phyloP scores from a whole-genome alignment of 164 flowering plant genomes.

The Stephania japonica region DNA sequence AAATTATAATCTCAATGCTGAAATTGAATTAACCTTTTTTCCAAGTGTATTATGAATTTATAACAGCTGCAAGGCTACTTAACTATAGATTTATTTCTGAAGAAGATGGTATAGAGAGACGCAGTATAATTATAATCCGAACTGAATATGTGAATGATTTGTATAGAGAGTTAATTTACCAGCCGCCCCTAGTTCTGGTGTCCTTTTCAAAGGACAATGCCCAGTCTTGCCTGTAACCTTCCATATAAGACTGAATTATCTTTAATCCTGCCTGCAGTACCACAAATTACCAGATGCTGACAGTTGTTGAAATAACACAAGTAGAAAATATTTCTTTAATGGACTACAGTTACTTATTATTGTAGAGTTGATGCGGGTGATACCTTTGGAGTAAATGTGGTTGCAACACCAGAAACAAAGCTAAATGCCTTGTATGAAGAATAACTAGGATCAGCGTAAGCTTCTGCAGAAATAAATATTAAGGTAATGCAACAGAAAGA shows the following conservation, averaged over 20 bases:
- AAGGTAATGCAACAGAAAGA: background rate
- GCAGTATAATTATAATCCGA: too few species aligned
- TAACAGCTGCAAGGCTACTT: too few species aligned
- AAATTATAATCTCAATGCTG: background rate
- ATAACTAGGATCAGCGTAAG: constrained; percentile 87
- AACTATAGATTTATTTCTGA: too few species aligned
- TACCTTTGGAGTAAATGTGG: constrained; percentile 88
- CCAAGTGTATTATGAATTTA: too few species aligned
- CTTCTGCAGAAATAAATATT: constrained; percentile 50
- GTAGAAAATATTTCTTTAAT: background rate
- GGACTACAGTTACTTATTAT: background rate
- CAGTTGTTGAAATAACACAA: background rate
- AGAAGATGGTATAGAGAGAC: too few species aligned
- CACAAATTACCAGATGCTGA: background rate
- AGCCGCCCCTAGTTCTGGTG: constrained; percentile 74
- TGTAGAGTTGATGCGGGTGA: background rate
- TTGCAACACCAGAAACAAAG: constrained; percentile 73
- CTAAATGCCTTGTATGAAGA: constrained; percentile 67
- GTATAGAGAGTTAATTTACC: constrained; percentile 42
- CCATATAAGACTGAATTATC: constrained; percentile 81
- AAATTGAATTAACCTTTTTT: too few species aligned
- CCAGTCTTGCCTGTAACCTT: constrained; percentile 97
- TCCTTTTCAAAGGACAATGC: constrained; percentile 76
- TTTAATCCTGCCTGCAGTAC: constrained; percentile 69
- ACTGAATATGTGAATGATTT: background rate